Base-by-base conservation (phyloP, 2,329 filamentous ascomycete genomes). In the Colletotrichum noveboracense region DNA sequence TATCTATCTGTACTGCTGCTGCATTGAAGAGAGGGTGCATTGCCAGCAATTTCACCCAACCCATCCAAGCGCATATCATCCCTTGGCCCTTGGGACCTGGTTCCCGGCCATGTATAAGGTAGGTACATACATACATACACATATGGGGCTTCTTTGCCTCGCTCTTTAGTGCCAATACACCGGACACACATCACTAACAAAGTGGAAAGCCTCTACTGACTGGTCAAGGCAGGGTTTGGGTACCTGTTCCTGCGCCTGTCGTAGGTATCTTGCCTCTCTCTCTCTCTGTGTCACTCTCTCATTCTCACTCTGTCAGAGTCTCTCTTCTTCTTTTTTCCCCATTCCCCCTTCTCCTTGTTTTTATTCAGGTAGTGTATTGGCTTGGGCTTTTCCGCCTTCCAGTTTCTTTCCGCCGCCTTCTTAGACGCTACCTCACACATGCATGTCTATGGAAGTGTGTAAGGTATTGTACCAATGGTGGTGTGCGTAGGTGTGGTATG, bases 21-120 rank as follows among this genome's bases (percentile, higher is more conserved):
- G 64, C 64, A 32, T 52, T 55, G 38, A 52, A 43, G 62, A 65
- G 34, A 24, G 67, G 43, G 67, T 75, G 74, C 74, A 75, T 75
- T 75, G 36, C 74, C 36, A 62, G 65, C 71, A 76, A 76, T 76
- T 75, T 76, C 74, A 71, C 71, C 74, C 74, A 70, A 75, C 74
- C 74, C 74, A 76, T 71, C 74, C 74, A 76, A 71, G 74, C 74
- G 66, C 74, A 75, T 66, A 34, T 60, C 18, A 58, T 34, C 64
- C 64, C 64, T 68, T 66, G 36, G 55, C 28, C 26, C 32, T 67
- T 68, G 56, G 32, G 70, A 58, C 69, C 58, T 66, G 68, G 70
- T 73, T 73, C 73, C 64, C 43, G 10, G 43, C 43, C 16, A 48
- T 48, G 43, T 48, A n/a, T 48, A 43, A 43, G 7, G 16, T 43